A percentile compares a stretch with the other conserved stretches of the same genome.
These are phyloP conservation scores for Alternaria sp. DNA, from an alignment of 2,329 filamentous ascomycete genomes.

Conservation along the genomic window DNA sequence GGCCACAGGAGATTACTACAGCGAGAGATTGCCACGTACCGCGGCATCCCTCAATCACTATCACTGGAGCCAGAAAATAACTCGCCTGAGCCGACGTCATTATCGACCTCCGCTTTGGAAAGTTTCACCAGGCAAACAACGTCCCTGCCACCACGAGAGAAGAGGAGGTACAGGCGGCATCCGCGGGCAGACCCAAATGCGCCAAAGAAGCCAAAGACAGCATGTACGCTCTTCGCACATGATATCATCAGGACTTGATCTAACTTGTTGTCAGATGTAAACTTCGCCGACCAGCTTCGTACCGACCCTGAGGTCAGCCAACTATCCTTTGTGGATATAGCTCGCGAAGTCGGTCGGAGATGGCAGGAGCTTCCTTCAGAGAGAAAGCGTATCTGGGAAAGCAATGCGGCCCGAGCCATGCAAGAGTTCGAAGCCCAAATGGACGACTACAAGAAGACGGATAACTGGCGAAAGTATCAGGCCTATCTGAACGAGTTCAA, in stretches of 20 bases:
- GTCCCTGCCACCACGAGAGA: constrained; percentile 35
- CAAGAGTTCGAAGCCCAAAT: constrained; percentile 48
- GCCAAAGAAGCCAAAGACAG: constrained; percentile 51
- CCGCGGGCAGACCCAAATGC: constrained; percentile 46
- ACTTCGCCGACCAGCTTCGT: constrained; percentile 50
- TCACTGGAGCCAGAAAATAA: constrained; percentile 33
- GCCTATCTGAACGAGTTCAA: constrained; percentile 46
- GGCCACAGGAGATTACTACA: constrained; percentile 49
- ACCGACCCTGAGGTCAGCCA: constrained; percentile 43
- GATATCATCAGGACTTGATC: not conserved
- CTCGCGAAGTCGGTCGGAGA: constrained; percentile 46
- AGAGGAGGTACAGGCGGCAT: constrained; percentile 48
- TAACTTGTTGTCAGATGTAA: constrained; percentile 43
- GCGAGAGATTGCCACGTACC: constrained; percentile 49
- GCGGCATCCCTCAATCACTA: constrained; percentile 36
- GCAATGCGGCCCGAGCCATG: constrained; percentile 46
- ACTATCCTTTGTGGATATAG: constrained; percentile 49
- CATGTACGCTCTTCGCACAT: constrained; percentile 34
- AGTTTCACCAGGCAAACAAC: constrained; percentile 30
- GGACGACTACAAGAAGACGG: constrained; percentile 50
- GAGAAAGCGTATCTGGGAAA: constrained; percentile 48
- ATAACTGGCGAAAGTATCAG: constrained; percentile 46
- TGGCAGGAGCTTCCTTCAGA: constrained; percentile 48
- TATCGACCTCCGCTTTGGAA: constrained; percentile 42
- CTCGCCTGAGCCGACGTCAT: constrained; percentile 25